Evolutionary conservation across 257 asterid species (phyloP).

Genomic region (Plantago major): DNA sequence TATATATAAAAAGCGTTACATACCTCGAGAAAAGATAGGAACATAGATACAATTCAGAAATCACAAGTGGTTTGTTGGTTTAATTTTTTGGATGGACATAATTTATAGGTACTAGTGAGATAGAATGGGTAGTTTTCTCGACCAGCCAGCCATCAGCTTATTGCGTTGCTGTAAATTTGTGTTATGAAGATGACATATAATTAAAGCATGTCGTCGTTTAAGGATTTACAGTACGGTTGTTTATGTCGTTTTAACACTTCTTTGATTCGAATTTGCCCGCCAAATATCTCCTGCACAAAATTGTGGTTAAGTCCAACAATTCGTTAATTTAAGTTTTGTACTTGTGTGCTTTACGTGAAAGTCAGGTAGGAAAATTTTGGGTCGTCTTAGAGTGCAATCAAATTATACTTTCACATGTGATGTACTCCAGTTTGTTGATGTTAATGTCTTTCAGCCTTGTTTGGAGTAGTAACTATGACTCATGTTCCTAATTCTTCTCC

Average conservation of each 20-base stretch:
- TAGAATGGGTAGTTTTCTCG: constrained; percentile 15
- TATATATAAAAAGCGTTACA: no score
- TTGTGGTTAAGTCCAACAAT: background rate
- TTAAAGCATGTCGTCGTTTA: background rate
- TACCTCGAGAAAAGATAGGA: no score
- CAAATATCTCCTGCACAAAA: constrained; percentile 24
- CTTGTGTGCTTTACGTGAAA: constrained; percentile 35
- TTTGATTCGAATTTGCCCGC: constrained; percentile 24
- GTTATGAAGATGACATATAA: constrained; percentile 17
- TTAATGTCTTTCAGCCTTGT: no score
- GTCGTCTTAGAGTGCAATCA: constrained; percentile 39
- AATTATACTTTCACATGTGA: background rate
- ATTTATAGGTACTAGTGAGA: constrained; percentile 6
- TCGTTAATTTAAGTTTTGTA: background rate
- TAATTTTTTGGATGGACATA: background rate
- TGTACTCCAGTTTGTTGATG: no score
- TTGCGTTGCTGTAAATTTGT: constrained; percentile 5
- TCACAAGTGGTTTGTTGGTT: no score
- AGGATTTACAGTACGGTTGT: constrained; percentile 14
- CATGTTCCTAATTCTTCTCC: no score
- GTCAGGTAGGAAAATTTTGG: constrained; percentile 23
- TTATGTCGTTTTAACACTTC: constrained; percentile 19
- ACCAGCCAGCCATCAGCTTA: constrained; percentile 11
- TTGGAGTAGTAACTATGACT: no score
- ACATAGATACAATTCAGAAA: no score